Evolutionary conservation across 345 rosid genomes (phyloP).

Genomic region (Gossypium australe): DNA sequence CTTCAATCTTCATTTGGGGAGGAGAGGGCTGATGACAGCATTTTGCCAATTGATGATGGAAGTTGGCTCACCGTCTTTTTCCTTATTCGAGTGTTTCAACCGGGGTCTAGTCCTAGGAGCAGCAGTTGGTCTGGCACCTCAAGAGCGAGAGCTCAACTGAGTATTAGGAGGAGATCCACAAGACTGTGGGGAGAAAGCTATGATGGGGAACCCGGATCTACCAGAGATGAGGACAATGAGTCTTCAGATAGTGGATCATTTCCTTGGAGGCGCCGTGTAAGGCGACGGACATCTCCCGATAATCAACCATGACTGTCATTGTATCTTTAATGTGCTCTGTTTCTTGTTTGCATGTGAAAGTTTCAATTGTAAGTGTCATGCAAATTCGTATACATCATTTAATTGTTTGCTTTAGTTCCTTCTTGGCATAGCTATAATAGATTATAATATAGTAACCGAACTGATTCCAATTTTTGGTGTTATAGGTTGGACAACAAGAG

Average conservation of each 20-base stretch:
- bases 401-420: neutral
- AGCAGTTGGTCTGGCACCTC: slow-evolving; percentile 73
- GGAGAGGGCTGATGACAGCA: slow-evolving; percentile 52
- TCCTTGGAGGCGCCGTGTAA: slow-evolving; percentile 35
- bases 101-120: slow-evolving; percentile 65
- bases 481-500: slow-evolving; percentile 3
- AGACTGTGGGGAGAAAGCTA: slow-evolving; percentile 83
- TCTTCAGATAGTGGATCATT: slow-evolving; percentile 52
- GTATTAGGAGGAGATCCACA: slow-evolving; percentile 61
- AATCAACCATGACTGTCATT: slow-evolving; percentile 28
- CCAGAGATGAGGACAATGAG: slow-evolving; percentile 66
- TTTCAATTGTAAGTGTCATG: slow-evolving; percentile 22
- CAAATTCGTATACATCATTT: neutral
- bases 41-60: slow-evolving; percentile 57
- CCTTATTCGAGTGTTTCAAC: slow-evolving; percentile 75
- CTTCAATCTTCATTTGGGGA: slow-evolving; percentile 85
- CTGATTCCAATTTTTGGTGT: too few species aligned
- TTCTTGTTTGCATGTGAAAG: slow-evolving; percentile 11
- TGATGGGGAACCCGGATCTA: slow-evolving; percentile 60
- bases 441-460: neutral
- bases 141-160: slow-evolving; percentile 61
- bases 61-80: slow-evolving; percentile 85
- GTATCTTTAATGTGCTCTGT: neutral
- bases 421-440: neutral
- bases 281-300: slow-evolving; percentile 46